A percentile compares a stretch with the other conserved stretches of the same genome.
phyloP scores from a whole-genome alignment of 2,329 filamentous ascomycete genomes.

The Magnaporthales sp. region DNA sequence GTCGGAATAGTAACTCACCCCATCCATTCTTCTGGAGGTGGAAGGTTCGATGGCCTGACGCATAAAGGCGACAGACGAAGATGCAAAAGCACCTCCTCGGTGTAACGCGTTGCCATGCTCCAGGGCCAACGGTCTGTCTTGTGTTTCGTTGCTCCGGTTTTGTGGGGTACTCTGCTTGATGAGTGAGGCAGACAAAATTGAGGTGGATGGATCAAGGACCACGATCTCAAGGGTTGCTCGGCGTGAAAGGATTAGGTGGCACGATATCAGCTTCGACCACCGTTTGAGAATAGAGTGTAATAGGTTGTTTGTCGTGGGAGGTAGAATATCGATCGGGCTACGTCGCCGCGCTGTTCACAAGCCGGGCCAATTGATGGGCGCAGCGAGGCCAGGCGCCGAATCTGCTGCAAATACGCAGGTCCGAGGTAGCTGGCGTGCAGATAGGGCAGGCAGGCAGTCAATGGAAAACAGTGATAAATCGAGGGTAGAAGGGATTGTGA shows the following conservation, averaged over 20 bases:
- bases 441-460: not conserved
- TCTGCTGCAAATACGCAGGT: not conserved
- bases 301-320: not conserved
- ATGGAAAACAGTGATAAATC: not conserved
- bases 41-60: slow-evolving; percentile 67
- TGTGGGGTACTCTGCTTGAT: not conserved
- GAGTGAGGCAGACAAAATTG: not conserved
- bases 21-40: slow-evolving; percentile 92
- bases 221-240: not conserved
- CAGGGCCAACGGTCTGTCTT: not conserved
- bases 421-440: not conserved
- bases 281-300: not conserved
- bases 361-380: not conserved
- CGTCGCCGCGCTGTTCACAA: not conserved
- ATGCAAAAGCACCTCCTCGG: slow-evolving; percentile 64
- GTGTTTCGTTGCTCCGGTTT: not conserved
- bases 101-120: slow-evolving; percentile 56
- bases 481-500: not conserved
- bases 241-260: not conserved
- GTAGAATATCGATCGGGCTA: not conserved
- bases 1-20: slow-evolving; percentile 48
- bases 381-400: not conserved
- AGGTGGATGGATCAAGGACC: not conserved
- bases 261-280: not conserved
- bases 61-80: slow-evolving; percentile 78